Evolutionary conservation across 2,329 filamentous ascomycete genomes (phyloP).

Genomic region (Chaetomiaceae sp.): DNA sequence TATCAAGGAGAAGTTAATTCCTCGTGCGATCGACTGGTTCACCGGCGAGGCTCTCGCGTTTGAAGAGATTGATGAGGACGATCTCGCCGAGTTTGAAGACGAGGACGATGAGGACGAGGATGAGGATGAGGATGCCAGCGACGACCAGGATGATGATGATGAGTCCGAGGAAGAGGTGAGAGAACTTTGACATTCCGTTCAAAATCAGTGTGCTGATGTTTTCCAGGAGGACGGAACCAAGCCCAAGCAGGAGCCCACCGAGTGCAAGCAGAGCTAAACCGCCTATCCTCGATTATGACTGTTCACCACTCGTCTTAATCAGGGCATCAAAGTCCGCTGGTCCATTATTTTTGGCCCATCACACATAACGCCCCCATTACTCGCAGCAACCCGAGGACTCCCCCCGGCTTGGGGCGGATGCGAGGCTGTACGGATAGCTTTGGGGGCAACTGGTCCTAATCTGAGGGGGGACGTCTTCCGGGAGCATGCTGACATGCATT

Average conservation of each 20-base stretch:
- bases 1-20: slow-evolving; percentile 99
- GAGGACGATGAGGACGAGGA: slow-evolving; percentile 94
- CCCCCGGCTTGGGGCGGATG: slow-evolving; percentile 10
- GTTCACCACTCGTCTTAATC: slow-evolving; percentile 15
- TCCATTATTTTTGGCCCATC: slow-evolving; percentile 8
- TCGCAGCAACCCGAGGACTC: slow-evolving; percentile 13
- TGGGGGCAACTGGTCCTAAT: slow-evolving; percentile 21
- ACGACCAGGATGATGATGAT: slow-evolving; percentile 74
- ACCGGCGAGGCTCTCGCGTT: slow-evolving; percentile 96
- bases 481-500: slow-evolving; percentile 19
- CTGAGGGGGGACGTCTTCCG: slow-evolving; percentile 16
- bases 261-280: slow-evolving; percentile 90
- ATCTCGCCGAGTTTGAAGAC: slow-evolving; percentile 84
- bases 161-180: slow-evolving; percentile 69
- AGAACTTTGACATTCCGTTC: slow-evolving; percentile 7
- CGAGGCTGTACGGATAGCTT: slow-evolving; percentile 11
- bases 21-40: slow-evolving; percentile 98
- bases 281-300: slow-evolving; percentile 1
- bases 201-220: slow-evolving; percentile 11
- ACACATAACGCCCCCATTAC: slow-evolving; percentile 14
- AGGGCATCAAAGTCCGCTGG: slow-evolving; percentile 11
- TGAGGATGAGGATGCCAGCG: slow-evolving; percentile 81
- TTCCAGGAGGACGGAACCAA: slow-evolving; percentile 76
- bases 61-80: slow-evolving; percentile 83
- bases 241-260: slow-evolving; percentile 89